A percentile compares a stretch with the other conserved stretches of the same genome.
These are phyloP conservation scores for Morella rubra DNA, from an alignment of 306 rosid genomes.

Conservation along the genomic window DNA sequence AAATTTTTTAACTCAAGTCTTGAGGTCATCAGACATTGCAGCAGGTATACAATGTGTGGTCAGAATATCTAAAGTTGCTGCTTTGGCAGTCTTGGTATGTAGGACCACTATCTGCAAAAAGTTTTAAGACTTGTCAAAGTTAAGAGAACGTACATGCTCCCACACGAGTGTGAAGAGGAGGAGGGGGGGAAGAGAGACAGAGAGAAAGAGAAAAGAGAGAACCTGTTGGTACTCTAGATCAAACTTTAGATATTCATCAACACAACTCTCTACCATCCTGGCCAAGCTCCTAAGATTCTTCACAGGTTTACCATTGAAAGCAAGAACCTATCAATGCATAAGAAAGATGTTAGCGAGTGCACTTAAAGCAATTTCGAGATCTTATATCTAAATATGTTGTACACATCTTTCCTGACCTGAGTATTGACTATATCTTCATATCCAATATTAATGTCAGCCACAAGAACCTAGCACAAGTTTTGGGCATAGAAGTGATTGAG, in stretches of 20 bases:
- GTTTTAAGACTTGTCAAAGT: neutral
- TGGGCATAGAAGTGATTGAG: constrained; percentile 13
- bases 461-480: constrained; percentile 71
- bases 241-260: constrained; percentile 77
- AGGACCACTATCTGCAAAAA: constrained; percentile 56
- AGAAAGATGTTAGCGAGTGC: constrained; percentile 6
- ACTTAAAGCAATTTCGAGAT: constrained; percentile 4
- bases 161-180: neutral
- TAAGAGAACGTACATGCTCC: neutral
- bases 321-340: constrained; percentile 58
- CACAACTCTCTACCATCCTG: constrained; percentile 75
- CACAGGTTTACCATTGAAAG: constrained; percentile 84
- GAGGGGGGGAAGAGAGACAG: neutral
- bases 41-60: constrained; percentile 73
- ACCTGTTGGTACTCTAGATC: constrained; percentile 93
- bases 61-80: constrained; percentile 62
- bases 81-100: constrained; percentile 55
- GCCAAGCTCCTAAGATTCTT: constrained; percentile 88
- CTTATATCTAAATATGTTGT: neutral
- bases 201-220: neutral
- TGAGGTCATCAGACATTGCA: constrained; percentile 67
- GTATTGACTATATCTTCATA: constrained; percentile 92
- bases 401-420: constrained; percentile 52
- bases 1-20: constrained; percentile 26
- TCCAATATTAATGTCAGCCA: constrained; percentile 92